phyloP scores from a whole-genome alignment of 768 basidiomycete genomes.

The Pleurotus platypus region DNA sequence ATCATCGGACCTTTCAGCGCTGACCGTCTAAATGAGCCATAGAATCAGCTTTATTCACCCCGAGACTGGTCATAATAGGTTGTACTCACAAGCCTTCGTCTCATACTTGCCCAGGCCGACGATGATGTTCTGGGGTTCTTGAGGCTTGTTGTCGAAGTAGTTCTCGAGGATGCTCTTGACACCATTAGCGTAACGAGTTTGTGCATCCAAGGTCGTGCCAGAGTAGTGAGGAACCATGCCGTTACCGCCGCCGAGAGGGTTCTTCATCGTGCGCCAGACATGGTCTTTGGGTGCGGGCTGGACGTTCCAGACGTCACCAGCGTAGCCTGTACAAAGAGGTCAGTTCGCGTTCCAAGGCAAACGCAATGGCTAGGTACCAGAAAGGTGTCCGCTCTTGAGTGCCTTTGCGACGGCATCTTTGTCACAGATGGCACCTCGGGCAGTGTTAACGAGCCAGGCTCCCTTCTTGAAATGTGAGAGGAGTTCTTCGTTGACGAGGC shows the following conservation, averaged over 20 bases:
- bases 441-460: conserved; percentile 90
- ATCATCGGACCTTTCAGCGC: conserved; percentile 28
- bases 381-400: conserved; percentile 70
- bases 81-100: conserved; percentile 39
- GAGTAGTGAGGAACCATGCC: conserved; percentile 89
- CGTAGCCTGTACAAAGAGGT: background rate
- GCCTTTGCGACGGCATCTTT: conserved; percentile 77
- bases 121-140: conserved; percentile 81
- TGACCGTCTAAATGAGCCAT: conserved; percentile 38
- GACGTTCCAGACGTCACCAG: conserved; percentile 74
- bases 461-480: conserved; percentile 89
- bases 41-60: background rate
- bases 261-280: conserved; percentile 80
- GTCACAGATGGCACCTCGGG: conserved; percentile 89
- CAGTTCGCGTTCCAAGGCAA: background rate
- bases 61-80: background rate
- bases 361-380: conserved; percentile 21
- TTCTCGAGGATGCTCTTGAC: conserved; percentile 68
- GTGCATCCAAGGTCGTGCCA: conserved; percentile 87
- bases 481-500: conserved; percentile 78
- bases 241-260: conserved; percentile 80
- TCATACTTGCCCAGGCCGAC: conserved; percentile 61
- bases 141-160: conserved; percentile 58
- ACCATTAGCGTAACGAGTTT: conserved; percentile 79
- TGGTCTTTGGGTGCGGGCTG: conserved; percentile 88